These are phyloP conservation scores for Cucumis cinereus DNA, from an alignment of 306 rosid genomes.

Conservation along the genomic window DNA sequence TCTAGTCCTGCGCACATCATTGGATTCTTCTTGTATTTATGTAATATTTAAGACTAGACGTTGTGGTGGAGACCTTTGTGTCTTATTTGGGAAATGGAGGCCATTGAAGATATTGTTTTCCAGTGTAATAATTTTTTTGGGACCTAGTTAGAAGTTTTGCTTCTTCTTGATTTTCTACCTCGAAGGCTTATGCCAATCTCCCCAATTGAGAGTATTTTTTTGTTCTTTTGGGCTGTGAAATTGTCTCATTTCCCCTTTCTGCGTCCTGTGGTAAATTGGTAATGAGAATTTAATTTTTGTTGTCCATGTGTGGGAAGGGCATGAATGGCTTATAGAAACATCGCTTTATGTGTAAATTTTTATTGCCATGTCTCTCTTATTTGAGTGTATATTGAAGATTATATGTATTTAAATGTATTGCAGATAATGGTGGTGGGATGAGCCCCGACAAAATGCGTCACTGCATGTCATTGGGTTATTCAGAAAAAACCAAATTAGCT, in stretches of 20 bases:
- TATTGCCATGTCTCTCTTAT: background rate
- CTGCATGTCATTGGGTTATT: constrained; percentile 96
- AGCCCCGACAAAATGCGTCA: constrained; percentile 94
- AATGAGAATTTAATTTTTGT: background rate
- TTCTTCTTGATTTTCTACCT: no score
- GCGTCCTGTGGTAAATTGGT: background rate
- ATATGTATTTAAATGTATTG: constrained; percentile 24
- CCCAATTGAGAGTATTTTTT: background rate
- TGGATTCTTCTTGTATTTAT: background rate
- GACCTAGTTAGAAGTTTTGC: no score
- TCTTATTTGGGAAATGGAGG: background rate
- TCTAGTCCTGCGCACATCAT: background rate
- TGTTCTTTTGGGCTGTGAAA: background rate
- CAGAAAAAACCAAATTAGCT: constrained; percentile 73
- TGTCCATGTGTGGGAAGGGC: background rate
- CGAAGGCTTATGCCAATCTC: background rate
- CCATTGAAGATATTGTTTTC: no score
- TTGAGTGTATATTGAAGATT: constrained; percentile 42
- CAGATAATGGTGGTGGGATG: constrained; percentile 99
- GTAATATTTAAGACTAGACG: background rate
- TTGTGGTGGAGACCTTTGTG: background rate
- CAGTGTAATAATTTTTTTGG: no score
- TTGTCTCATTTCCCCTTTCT: background rate
- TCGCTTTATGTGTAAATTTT: background rate
- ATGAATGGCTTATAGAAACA: background rate